These are phyloP conservation scores for Rhododendron vialii DNA, from an alignment of 148 eudicot species.

Conservation along the genomic window DNA sequence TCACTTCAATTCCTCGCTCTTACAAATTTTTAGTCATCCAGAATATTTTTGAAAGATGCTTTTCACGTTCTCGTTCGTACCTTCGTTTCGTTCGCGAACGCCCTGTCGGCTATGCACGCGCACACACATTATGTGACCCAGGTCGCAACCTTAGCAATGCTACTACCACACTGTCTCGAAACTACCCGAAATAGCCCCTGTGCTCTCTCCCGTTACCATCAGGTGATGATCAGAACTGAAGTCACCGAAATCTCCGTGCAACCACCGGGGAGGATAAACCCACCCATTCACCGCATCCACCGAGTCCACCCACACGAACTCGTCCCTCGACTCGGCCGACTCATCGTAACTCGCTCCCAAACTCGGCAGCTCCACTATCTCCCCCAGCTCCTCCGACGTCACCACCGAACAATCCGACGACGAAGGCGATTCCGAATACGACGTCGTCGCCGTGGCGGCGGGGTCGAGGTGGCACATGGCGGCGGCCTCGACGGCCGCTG, in stretches of 20 bases:
- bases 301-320: constrained; percentile 27
- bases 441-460: neutral
- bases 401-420: constrained; percentile 10
- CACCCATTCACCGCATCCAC: constrained; percentile 22
- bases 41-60: too few relatives aligned
- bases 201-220: neutral
- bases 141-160: neutral
- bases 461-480: constrained; percentile 30
- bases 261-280: constrained; percentile 9
- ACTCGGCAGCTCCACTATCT: constrained; percentile 62
- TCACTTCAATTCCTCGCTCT: too few relatives aligned
- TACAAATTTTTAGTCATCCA: too few relatives aligned
- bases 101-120: too few relatives aligned
- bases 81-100: too few relatives aligned
- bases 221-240: neutral
- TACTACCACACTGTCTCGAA: constrained; percentile 15
- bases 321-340: constrained; percentile 17
- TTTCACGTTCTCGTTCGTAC: neutral
- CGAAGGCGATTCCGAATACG: neutral
- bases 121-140: neutral
- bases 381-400: constrained; percentile 35
- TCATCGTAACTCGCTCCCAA: constrained; percentile 35
- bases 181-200: neutral
- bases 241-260: constrained; percentile 25
- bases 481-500: constrained; percentile 66